Percentiles rank a stretch among this genome's conserved stretches.
These are phyloP conservation scores for Penicillium nordicum DNA, from an alignment of 2,329 filamentous ascomycete species.

Conservation along the genomic window DNA sequence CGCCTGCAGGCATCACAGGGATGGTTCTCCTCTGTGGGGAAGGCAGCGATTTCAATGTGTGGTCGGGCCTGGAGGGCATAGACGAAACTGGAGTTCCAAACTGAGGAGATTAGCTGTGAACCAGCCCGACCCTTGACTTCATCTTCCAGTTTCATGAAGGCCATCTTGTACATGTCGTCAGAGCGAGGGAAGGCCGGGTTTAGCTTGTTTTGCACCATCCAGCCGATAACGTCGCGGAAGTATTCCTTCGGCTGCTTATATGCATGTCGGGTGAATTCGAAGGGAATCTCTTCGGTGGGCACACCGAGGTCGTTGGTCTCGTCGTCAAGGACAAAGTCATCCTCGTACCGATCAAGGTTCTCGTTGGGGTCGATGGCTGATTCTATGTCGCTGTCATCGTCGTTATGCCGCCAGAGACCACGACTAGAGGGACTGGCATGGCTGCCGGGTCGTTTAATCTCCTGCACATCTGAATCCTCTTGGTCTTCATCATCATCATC, in stretches of 20 bases:
- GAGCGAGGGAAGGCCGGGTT: slow-evolving; percentile 65
- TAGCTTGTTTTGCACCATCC: slow-evolving; percentile 76
- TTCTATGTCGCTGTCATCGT: slow-evolving; percentile 33
- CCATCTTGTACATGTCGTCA: slow-evolving; percentile 63
- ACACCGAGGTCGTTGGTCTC: slow-evolving; percentile 59
- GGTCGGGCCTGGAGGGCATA: slow-evolving; percentile 64
- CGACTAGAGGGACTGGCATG: slow-evolving; percentile 1
- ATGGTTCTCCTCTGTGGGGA: slow-evolving; percentile 45
- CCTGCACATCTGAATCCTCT: slow-evolving; percentile 16
- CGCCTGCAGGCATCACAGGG: slow-evolving; percentile 70
- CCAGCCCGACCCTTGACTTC: slow-evolving; percentile 65
- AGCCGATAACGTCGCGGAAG: slow-evolving; percentile 71
- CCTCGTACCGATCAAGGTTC: slow-evolving; percentile 55
- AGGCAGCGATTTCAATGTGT: slow-evolving; percentile 51
- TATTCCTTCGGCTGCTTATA: slow-evolving; percentile 68
- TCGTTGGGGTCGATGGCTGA: slow-evolving; percentile 34
- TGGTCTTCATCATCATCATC: slow-evolving; percentile 10
- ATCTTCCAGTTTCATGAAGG: slow-evolving; percentile 69
- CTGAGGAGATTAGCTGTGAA: slow-evolving; percentile 69
- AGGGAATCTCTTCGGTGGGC: slow-evolving; percentile 57
- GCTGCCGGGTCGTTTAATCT: slow-evolving; percentile 2
- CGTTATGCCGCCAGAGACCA: slow-evolving; percentile 8
- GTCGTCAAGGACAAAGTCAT: slow-evolving; percentile 64
- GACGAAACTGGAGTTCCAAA: slow-evolving; percentile 67
- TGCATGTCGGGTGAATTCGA: slow-evolving; percentile 65